A percentile compares a stretch with the other conserved stretches of the same genome.
phyloP scores from a whole-genome alignment of 768 basidiomycete species.

The Tremella mesenterica region DNA sequence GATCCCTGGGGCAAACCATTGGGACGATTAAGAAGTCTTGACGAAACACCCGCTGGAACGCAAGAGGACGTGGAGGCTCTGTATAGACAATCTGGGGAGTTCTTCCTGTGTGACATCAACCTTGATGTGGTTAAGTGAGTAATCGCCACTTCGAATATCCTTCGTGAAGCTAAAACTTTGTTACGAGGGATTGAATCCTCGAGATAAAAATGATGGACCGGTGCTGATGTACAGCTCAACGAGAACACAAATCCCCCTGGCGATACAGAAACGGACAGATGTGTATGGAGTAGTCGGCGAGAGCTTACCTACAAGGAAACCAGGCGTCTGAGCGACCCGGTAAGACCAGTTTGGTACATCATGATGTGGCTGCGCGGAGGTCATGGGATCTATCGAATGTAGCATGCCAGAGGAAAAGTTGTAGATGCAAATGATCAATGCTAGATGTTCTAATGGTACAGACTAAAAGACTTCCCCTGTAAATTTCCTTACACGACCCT shows the following conservation, averaged over 20 bases:
- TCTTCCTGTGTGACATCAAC: slow-evolving; percentile 29
- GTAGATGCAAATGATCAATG: background rate
- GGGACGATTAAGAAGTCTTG: slow-evolving; percentile 30
- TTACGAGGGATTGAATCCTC: too few species aligned
- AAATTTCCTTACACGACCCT: slow-evolving; percentile 24
- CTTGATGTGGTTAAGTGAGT: slow-evolving; percentile 15
- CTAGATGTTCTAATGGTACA: background rate
- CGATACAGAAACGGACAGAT: slow-evolving; percentile 32
- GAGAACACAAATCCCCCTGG: slow-evolving; percentile 32
- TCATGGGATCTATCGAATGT: too few species aligned
- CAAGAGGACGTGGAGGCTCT: slow-evolving; percentile 7
- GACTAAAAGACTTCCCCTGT: background rate
- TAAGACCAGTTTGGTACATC: too few species aligned
- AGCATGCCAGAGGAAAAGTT: background rate
- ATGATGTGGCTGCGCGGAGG: too few species aligned
- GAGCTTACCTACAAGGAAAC: background rate
- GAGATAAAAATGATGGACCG: too few species aligned
- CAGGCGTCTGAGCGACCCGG: too few species aligned
- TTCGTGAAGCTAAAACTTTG: too few species aligned
- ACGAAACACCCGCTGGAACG: slow-evolving; percentile 20
- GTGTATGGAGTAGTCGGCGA: slow-evolving; percentile 27
- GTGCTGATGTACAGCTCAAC: too few species aligned
- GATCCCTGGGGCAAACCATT: slow-evolving; percentile 38
- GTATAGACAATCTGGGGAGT: slow-evolving; percentile 22
- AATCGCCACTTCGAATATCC: too few species aligned